These are phyloP conservation scores for Plantago ovata DNA, from an alignment of 257 asterid genomes.

Conservation along the genomic window DNA sequence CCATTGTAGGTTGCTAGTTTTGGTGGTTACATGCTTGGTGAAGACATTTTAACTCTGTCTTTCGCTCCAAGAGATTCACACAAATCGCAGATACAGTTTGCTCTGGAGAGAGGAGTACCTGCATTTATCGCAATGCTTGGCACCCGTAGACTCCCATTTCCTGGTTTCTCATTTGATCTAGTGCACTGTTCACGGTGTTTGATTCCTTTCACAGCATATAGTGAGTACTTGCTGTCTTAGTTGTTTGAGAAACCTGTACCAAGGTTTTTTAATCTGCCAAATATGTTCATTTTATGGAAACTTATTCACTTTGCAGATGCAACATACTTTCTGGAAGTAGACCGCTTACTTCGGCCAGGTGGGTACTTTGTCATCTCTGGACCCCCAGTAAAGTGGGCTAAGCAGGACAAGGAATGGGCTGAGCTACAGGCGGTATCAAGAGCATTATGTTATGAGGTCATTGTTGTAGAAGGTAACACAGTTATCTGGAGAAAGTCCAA, in stretches of 20 bases:
- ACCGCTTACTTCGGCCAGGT: slow-evolving; percentile 94
- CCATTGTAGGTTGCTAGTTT: slow-evolving; percentile 92
- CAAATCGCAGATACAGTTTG: slow-evolving; percentile 94
- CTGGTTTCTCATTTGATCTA: slow-evolving; percentile 86
- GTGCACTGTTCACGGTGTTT: slow-evolving; percentile 96
- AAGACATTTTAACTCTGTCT: slow-evolving; percentile 76
- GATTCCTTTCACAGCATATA: slow-evolving; percentile 90
- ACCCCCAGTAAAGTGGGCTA: slow-evolving; percentile 95
- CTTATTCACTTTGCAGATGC: slow-evolving; percentile 61
- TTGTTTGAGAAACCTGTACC: not conserved
- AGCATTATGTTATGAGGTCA: slow-evolving; percentile 78
- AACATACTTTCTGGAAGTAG: slow-evolving; percentile 93
- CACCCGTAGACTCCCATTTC: slow-evolving; percentile 89
- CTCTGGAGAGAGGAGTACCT: slow-evolving; percentile 93
- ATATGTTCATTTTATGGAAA: slow-evolving; percentile 19
- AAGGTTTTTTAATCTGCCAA: not conserved
- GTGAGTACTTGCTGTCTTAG: slow-evolving; percentile 40
- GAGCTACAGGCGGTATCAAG: slow-evolving; percentile 91
- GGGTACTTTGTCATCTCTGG: slow-evolving; percentile 95
- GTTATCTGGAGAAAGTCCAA: slow-evolving; percentile 89
- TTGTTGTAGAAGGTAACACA: slow-evolving; percentile 94
- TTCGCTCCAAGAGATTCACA: slow-evolving; percentile 98
- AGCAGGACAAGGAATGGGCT: slow-evolving; percentile 95
- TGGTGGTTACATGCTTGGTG: slow-evolving; percentile 88
- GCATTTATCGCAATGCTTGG: slow-evolving; percentile 99